phyloP scores from a whole-genome alignment of 2,329 filamentous ascomycete genomes.

The Fusarium anthophilum region DNA sequence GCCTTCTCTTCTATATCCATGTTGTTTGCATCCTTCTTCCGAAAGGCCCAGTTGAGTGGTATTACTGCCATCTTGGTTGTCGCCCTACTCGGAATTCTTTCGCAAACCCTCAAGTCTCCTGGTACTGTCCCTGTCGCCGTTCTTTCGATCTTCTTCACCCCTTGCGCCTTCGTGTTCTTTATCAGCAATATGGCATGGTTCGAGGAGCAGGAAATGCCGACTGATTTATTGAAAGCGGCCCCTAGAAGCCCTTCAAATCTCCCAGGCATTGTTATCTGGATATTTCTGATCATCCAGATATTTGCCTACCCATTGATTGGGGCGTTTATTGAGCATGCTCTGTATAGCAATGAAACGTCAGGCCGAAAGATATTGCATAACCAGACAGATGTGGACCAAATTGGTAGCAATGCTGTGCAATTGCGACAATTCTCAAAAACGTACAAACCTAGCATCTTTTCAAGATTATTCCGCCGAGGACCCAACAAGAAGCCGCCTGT shows the following conservation, averaged over 20 bases:
- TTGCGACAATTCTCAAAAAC: slow-evolving; percentile 80
- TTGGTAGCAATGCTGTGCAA: slow-evolving; percentile 67
- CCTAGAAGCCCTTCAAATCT: slow-evolving; percentile 74
- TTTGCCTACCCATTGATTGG: slow-evolving; percentile 80
- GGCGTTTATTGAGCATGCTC: slow-evolving; percentile 74
- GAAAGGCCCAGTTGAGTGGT: slow-evolving; percentile 86
- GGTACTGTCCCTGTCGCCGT: slow-evolving; percentile 72
- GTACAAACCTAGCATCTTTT: slow-evolving; percentile 74
- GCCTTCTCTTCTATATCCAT: slow-evolving; percentile 83
- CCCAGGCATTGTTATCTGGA: slow-evolving; percentile 79
- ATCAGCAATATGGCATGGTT: slow-evolving; percentile 79
- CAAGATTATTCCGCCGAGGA: slow-evolving; percentile 59
- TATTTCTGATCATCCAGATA: slow-evolving; percentile 81
- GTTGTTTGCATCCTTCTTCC: slow-evolving; percentile 84
- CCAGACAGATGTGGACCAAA: slow-evolving; percentile 36
- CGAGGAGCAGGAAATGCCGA: slow-evolving; percentile 68
- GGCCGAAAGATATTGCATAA: slow-evolving; percentile 63
- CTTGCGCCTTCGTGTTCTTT: slow-evolving; percentile 89
- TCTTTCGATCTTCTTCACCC: slow-evolving; percentile 81
- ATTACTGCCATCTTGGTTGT: slow-evolving; percentile 79
- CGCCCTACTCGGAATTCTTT: slow-evolving; percentile 81
- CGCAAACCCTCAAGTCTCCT: slow-evolving; percentile 75
- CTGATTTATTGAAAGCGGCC: slow-evolving; percentile 69
- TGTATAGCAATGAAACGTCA: slow-evolving; percentile 78
- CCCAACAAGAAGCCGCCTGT: slow-evolving; percentile 66